Conservation (phyloP, 371 early-diverging fungal species). For the Apophysomyces elegans region DNA sequence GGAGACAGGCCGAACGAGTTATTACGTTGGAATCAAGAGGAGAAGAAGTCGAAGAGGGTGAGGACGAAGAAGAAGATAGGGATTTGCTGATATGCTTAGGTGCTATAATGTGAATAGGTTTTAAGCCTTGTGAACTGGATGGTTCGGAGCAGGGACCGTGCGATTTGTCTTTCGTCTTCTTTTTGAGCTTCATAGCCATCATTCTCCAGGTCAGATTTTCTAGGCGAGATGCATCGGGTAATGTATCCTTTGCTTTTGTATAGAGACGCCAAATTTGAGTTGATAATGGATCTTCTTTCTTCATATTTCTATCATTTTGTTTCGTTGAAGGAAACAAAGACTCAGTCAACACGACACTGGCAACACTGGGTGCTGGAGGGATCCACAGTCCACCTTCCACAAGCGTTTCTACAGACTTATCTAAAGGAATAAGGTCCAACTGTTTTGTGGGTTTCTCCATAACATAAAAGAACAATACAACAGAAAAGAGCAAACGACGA, state of each 20-base stretch:
- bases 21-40: not conserved
- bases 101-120: not conserved
- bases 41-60: not conserved
- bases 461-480: not conserved
- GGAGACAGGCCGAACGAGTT: not conserved
- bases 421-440: too few relatives aligned
- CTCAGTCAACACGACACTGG: conserved; percentile 23
- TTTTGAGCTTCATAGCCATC: conserved; percentile 66
- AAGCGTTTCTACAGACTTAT: not conserved
- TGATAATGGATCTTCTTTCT: conserved; percentile 60
- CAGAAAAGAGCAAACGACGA: not conserved
- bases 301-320: conserved; percentile 23
- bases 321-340: conserved; percentile 23
- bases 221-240: conserved; percentile 67
- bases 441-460: not conserved
- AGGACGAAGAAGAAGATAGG: conserved; percentile 22
- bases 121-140: not conserved
- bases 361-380: not conserved
- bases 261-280: conserved; percentile 73
- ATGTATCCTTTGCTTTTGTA: conserved; percentile 67
- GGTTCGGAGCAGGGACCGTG: conserved; percentile 22
- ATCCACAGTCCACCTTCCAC: not conserved
- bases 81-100: not conserved
- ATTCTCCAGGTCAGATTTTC: conserved; percentile 77
- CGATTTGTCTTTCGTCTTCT: conserved; percentile 1